Base-by-base conservation (phyloP, 2,329 filamentous ascomycete genomes). In the Ceratocystis colombiana region DNA sequence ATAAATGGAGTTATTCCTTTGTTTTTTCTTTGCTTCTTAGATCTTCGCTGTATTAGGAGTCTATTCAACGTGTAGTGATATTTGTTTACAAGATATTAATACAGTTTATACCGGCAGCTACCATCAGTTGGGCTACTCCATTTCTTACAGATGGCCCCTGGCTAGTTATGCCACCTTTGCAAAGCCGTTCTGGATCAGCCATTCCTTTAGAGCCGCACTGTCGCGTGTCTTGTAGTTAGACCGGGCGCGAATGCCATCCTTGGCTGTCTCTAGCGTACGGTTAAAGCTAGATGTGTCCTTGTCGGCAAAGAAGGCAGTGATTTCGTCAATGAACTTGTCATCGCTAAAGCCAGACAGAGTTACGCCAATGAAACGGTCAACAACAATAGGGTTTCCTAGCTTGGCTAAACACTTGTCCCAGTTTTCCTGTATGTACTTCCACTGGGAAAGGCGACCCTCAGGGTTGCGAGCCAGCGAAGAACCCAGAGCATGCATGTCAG, bases 241-340 rank as follows among this genome's bases (percentile, higher is more conserved):
- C 72, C 92, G 87, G 10, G 88, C 90, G 53, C 86, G 84, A 70
- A 97, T 89, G 69, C 87, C 91, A 74, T 97, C 94, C 74, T 87
- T 86, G 69, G 93, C 87, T 70, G 95, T 90, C 70, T 88, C 87
- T 64, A 99, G 77, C 3, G 90, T 92, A 66, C 94, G 86, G 74
- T 95, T 89, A 75, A 92, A 97, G 62, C 86, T 88, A 72, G 85
- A 85, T 20, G 88, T 93, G 73, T 97, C 89, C 79, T 93, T 96
- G 72, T 83, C 82, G 71, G 83, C 81, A 79, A 97, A 99, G 80
- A 99, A 99, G 2, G 77, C 75, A 62, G 86, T 81, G 71, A 99
- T 94, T 65, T 96, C 90, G 70, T 85, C 80, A 69, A 90, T 82
- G 17, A 84, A 81, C 69, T 82, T 81, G 15, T 79, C 77, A 71